Evolutionary conservation across 805 yeast species (phyloP).

Genomic region (Lipomyces lipofer): DNA sequence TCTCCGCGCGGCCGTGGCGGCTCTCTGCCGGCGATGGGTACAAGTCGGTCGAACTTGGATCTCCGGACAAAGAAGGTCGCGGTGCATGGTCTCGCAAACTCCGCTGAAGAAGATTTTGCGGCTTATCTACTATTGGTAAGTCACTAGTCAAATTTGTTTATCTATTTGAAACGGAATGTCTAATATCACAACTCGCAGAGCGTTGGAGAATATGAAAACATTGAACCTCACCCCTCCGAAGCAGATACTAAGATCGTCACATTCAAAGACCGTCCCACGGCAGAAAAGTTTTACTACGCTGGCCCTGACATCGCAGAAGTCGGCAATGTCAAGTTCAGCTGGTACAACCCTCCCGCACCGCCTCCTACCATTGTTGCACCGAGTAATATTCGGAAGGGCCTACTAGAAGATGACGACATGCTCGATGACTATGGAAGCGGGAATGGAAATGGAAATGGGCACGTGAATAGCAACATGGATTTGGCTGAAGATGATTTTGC

Average conservation of each 20-base stretch:
- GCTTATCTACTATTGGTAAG: constrained; percentile 35
- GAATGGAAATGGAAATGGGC: not conserved
- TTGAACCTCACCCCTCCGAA: constrained; percentile 23
- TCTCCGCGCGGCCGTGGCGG: constrained; percentile 34
- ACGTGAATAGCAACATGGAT: no score
- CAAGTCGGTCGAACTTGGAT: constrained; percentile 39
- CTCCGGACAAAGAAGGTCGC: constrained; percentile 43
- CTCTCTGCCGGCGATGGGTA: constrained; percentile 32
- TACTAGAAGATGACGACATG: no score
- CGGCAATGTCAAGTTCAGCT: constrained; percentile 8
- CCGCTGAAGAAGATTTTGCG: constrained; percentile 40
- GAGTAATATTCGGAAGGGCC: no score
- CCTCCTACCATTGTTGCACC: not conserved
- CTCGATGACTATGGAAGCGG: no score
- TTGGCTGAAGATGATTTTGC: no score
- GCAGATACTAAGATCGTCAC: constrained; percentile 28
- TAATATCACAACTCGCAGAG: constrained; percentile 3
- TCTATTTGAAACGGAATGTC: no score
- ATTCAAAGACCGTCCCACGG: constrained; percentile 42
- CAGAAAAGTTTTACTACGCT: constrained; percentile 38
- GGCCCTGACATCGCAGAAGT: constrained; percentile 7
- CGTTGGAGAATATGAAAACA: constrained; percentile 35
- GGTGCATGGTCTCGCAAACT: constrained; percentile 38
- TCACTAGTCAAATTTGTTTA: not conserved
- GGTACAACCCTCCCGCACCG: constrained; percentile 20